These are phyloP conservation scores for Hericium erinaceus DNA, from an alignment of 768 basidiomycete species.

Conservation along the genomic window DNA sequence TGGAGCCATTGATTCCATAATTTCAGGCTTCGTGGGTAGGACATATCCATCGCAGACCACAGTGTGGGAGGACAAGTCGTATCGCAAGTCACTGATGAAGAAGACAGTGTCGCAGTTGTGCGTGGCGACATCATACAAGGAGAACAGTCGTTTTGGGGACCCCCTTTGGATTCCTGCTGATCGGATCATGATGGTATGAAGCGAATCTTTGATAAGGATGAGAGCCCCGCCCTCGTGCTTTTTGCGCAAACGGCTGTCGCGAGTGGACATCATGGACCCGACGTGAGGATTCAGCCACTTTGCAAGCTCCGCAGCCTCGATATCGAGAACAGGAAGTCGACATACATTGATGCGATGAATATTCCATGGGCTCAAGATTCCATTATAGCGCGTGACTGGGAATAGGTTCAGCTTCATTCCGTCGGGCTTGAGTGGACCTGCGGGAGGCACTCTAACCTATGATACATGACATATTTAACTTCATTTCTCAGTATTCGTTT, in stretches of 20 bases:
- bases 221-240: slow-evolving; percentile 17
- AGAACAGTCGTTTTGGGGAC: background rate
- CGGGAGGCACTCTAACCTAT: slow-evolving; percentile 19
- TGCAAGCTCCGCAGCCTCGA: slow-evolving; percentile 5
- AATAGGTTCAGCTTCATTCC: slow-evolving; percentile 20
- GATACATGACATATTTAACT: background rate
- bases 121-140: background rate
- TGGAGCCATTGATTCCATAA: background rate
- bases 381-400: slow-evolving; percentile 13
- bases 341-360: slow-evolving; percentile 32
- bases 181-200: slow-evolving; percentile 21
- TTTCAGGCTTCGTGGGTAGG: slow-evolving; percentile 26
- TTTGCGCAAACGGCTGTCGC: slow-evolving; percentile 17
- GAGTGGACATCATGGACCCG: slow-evolving; percentile 22
- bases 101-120: slow-evolving; percentile 29
- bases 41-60: slow-evolving; percentile 42
- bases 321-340: slow-evolving; percentile 25
- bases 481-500: background rate
- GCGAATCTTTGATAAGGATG: slow-evolving; percentile 23
- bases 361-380: slow-evolving; percentile 19
- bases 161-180: slow-evolving; percentile 17
- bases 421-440: slow-evolving; percentile 13
- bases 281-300: slow-evolving; percentile 28
- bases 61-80: slow-evolving; percentile 41
- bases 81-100: slow-evolving; percentile 35